Conservation (phyloP, 2,329 filamentous ascomycete genomes). For the Paracorniculantispora psalliotae region DNA sequence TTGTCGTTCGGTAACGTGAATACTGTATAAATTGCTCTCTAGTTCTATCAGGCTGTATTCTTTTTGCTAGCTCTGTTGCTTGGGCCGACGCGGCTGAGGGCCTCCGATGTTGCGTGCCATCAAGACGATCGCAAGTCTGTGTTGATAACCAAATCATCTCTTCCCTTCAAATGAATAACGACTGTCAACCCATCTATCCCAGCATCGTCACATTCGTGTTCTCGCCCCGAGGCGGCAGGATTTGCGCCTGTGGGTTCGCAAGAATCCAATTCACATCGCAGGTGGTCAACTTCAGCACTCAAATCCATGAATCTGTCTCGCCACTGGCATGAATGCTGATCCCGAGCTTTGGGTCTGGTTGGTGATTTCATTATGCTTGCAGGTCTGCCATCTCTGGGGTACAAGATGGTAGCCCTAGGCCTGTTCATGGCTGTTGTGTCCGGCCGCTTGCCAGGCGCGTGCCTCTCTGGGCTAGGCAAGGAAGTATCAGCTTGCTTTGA, state of each 20-base stretch:
- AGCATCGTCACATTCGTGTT: slow-evolving; percentile 30
- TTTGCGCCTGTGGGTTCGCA: slow-evolving; percentile 14
- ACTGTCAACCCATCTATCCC: slow-evolving; percentile 46
- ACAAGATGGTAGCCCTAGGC: neutral
- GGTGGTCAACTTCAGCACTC: slow-evolving; percentile 35
- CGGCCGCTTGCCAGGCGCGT: neutral
- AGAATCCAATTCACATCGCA: slow-evolving; percentile 35
- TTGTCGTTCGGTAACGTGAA: neutral
- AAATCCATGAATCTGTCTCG: slow-evolving; percentile 37
- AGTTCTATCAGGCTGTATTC: neutral
- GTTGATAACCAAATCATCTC: slow-evolving; percentile 48
- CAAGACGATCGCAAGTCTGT: slow-evolving; percentile 35
- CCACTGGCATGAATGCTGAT: slow-evolving; percentile 36
- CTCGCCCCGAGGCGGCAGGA: neutral
- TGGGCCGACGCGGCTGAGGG: neutral
- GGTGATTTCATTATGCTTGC: slow-evolving; percentile 10
- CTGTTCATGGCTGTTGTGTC: neutral
- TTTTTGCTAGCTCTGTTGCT: neutral
- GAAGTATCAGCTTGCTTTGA: neutral
- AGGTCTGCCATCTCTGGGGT: slow-evolving; percentile 3
- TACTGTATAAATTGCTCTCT: slow-evolving; percentile 7
- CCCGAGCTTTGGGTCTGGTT: neutral
- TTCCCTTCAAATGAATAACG: slow-evolving; percentile 44
- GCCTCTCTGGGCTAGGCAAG: neutral
- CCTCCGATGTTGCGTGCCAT: neutral